Base-by-base conservation (phyloP, 129 eudicot genomes). In the Saposhnikovia divaricata region DNA sequence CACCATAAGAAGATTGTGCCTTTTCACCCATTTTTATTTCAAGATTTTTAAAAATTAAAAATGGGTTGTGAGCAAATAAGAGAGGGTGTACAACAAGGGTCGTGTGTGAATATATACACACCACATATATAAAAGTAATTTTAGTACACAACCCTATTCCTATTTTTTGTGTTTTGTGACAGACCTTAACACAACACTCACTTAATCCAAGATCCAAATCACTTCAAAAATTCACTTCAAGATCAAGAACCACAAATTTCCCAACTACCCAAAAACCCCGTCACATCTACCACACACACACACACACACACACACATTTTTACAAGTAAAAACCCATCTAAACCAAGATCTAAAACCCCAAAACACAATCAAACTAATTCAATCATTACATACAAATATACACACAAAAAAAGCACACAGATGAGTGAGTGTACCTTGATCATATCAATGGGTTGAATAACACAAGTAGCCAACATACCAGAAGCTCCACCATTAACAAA, bases 391-490 rank as follows among this genome's bases (percentile, higher is more conserved):
- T 37, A 57, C 4, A 34, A 65, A 16, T 38, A 38, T 10, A 40
- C 3, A 40, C 31, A 9, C 12, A 79, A 14, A 25, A 38, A 12
- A 5, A 70, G n/a, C 39, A 81, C 28, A 23, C 61, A 53, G 27
- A 55, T 19, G 42, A 48, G 12, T n/a, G 15, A 43, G 7, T 76
- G 45, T 72, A 93, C 98, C 98, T 94, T 94, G 76, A 94, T 85
- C 98, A 94, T 94, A 78, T 94, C 98, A 77, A 94, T 86, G 66
- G 98, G 98, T 78, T 94, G 98, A 72, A 94, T 90, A 63, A 94
- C 98, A 84, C 93, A 92, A 66, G 96, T 94, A 34, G 98, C 96
- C 25, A 92, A 90, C 98, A 94, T 94, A 42, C 98, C 98, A 47
- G 98, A 92, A 19, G 87, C 89, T 61, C 98, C 98, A 53, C 98